These are phyloP conservation scores for Lachnellula suecica DNA, from an alignment of 2,329 filamentous ascomycete species.

Conservation along the genomic window DNA sequence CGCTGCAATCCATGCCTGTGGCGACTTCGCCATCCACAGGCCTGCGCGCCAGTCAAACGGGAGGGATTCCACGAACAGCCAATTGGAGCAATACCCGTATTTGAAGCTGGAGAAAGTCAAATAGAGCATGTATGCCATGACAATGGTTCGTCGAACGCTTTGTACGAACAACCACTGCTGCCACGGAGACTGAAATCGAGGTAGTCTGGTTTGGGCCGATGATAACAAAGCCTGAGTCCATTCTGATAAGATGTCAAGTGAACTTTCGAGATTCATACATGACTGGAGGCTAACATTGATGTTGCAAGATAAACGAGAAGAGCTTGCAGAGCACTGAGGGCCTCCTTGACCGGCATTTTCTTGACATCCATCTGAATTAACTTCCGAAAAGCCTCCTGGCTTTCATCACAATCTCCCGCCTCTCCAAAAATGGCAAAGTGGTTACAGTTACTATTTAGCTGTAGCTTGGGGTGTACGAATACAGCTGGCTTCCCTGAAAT, in stretches of 20 bases:
- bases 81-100: conserved; percentile 13
- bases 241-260: conserved; percentile 6
- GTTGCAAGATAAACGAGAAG: conserved; percentile 8
- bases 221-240: conserved; percentile 11
- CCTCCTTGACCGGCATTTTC: conserved; percentile 4
- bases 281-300: conserved; percentile 1
- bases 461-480: conserved; percentile 8
- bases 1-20: conserved; percentile 13
- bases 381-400: conserved; percentile 1
- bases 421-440: background rate
- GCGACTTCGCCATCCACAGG: conserved; percentile 11
- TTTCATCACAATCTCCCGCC: background rate
- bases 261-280: background rate
- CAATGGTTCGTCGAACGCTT: conserved; percentile 11
- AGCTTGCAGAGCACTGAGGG: conserved; percentile 8
- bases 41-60: conserved; percentile 12
- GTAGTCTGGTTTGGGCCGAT: conserved; percentile 5
- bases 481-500: conserved; percentile 2
- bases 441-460: conserved; percentile 1
- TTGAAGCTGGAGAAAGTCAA: conserved; percentile 4
- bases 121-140: conserved; percentile 10
- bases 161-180: conserved; percentile 14
- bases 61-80: conserved; percentile 14
- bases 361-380: conserved; percentile 7
- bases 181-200: conserved; percentile 9